phyloP scores from a whole-genome alignment of 257 asterid genomes.

The Lycium barbarum region DNA sequence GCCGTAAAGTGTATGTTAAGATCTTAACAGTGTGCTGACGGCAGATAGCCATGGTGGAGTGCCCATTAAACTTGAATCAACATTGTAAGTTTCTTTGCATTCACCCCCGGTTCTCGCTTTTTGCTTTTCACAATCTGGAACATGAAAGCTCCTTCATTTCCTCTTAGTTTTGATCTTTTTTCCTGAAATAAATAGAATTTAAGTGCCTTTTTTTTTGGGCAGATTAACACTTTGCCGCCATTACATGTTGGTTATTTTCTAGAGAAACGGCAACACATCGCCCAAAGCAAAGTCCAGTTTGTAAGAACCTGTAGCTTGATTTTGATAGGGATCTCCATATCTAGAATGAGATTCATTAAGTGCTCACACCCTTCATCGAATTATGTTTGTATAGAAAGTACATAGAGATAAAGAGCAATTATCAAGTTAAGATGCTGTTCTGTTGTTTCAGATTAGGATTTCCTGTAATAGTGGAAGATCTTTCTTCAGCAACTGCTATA shows the following conservation, averaged over 20 bases:
- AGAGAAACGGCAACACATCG: slow-evolving; percentile 6
- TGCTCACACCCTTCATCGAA: background rate
- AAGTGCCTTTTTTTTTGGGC: background rate
- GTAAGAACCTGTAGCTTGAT: slow-evolving; percentile 26
- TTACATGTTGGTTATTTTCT: background rate
- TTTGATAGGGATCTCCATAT: slow-evolving; percentile 5
- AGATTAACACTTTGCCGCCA: background rate
- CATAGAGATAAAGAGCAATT: slow-evolving; percentile 23
- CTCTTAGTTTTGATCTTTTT: background rate
- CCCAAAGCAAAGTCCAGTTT: slow-evolving; percentile 28
- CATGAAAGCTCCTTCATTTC: background rate
- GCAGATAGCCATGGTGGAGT: slow-evolving; percentile 23
- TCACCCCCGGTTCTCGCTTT: background rate
- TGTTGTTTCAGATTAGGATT: slow-evolving; percentile 2
- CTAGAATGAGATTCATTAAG: background rate
- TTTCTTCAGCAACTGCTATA: background rate
- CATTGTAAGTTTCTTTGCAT: background rate
- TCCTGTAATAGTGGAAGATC: background rate
- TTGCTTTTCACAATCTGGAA: background rate
- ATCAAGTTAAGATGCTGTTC: slow-evolving; percentile 13
- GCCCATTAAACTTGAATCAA: background rate
- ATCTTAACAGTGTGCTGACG: slow-evolving; percentile 36
- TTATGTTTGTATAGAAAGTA: slow-evolving; percentile 25
- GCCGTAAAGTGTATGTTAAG: slow-evolving; percentile 16
- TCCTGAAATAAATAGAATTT: slow-evolving; percentile 17